Evolutionary conservation across 1,139 yeast species (phyloP).

Genomic region (Zygoascus hellenicus): DNA sequence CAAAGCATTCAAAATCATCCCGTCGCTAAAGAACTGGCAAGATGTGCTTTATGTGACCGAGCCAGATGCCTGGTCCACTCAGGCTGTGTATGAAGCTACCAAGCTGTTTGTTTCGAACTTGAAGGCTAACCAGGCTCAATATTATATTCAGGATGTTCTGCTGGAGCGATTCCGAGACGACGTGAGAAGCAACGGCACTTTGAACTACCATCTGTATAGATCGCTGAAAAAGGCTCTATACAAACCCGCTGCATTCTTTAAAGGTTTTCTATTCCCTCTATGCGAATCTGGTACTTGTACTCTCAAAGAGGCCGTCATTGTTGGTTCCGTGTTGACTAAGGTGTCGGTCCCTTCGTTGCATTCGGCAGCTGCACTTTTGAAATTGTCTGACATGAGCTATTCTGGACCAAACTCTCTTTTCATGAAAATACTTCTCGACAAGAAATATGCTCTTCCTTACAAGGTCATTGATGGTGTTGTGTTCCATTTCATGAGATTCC

Average conservation of each 20-base stretch:
- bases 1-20: constrained; percentile 88
- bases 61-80: constrained; percentile 95
- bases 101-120: constrained; percentile 87
- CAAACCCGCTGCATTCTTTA: constrained; percentile 96
- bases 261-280: constrained; percentile 88
- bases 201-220: constrained; percentile 87
- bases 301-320: constrained; percentile 90
- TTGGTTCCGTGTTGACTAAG: constrained; percentile 83
- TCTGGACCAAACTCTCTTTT: constrained; percentile 86
- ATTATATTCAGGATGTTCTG: constrained; percentile 67
- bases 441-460: constrained; percentile 93
- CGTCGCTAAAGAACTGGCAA: constrained; percentile 90
- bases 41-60: constrained; percentile 88
- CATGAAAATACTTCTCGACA: constrained; percentile 81
- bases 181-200: constrained; percentile 59
- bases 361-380: constrained; percentile 90
- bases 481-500: constrained; percentile 89
- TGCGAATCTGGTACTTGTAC: constrained; percentile 67
- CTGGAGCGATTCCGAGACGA: constrained; percentile 80
- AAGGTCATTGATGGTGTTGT: constrained; percentile 94
- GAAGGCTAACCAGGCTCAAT: constrained; percentile 82
- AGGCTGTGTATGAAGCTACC: constrained; percentile 92
- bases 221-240: constrained; percentile 87
- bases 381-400: constrained; percentile 67
- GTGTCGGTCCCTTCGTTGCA: constrained; percentile 92